These are phyloP conservation scores for Zizania latifolia DNA, from an alignment of 176 grass and related monocot genomes.

Conservation along the genomic window DNA sequence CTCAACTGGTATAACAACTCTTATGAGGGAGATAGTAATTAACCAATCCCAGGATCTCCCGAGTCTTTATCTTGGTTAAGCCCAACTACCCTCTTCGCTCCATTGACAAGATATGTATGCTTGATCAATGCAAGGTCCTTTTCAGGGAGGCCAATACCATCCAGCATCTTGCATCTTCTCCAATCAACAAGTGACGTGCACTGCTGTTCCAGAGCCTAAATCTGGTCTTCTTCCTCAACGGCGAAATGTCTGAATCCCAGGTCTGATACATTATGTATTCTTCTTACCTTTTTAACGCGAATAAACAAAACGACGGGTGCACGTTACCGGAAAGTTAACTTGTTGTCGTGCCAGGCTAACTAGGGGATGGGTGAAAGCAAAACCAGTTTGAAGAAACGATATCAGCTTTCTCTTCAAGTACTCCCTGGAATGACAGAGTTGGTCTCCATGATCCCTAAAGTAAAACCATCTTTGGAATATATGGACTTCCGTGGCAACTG, in stretches of 20 bases:
- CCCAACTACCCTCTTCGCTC: not conserved
- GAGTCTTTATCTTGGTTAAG: slow-evolving; percentile 22
- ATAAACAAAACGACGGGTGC: not conserved
- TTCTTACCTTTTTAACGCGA: not conserved
- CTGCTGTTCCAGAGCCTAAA: not conserved
- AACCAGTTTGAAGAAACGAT: not conserved
- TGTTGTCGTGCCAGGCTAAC: not conserved
- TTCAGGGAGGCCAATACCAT: slow-evolving; percentile 14
- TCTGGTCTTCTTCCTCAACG: slow-evolving; percentile 14
- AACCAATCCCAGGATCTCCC: not conserved
- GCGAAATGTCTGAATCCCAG: slow-evolving; percentile 34
- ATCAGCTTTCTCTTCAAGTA: not conserved
- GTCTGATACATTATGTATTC: not conserved
- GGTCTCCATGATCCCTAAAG: not conserved
- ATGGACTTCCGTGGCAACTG: not conserved
- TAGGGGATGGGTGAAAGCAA: not conserved
- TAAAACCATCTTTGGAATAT: not conserved
- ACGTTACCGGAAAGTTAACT: not conserved
- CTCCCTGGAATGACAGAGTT: not conserved
- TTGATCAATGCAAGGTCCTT: slow-evolving; percentile 26
- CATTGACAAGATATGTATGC: slow-evolving; percentile 18
- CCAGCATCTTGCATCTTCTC: not conserved
- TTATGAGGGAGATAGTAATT: not conserved
- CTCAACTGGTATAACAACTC: slow-evolving; percentile 18
- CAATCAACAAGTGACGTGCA: not conserved